Percentiles rank a stretch among this genome's conserved stretches.
phyloP scores from a whole-genome alignment of 208 protist species.

The Acanthamoeba triangularis region DNA sequence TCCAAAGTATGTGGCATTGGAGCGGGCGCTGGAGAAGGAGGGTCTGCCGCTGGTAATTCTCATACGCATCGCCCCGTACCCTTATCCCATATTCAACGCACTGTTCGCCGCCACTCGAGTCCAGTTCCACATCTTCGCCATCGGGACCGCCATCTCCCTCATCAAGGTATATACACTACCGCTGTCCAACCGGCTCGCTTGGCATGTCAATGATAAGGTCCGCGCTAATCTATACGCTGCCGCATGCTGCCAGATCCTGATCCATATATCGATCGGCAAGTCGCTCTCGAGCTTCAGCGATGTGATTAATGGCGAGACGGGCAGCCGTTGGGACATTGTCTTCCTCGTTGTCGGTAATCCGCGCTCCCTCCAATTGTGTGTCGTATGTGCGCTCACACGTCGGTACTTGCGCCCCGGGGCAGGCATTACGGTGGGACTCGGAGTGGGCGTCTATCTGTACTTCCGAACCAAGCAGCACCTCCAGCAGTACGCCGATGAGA shows the following conservation, averaged over 20 bases:
- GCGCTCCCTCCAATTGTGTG: no score
- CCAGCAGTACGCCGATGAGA: slow-evolving; percentile 1
- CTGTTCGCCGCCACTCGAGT: slow-evolving; percentile 49
- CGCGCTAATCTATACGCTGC: no score
- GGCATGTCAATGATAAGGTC: no score
- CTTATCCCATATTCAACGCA: slow-evolving; percentile 67
- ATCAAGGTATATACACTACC: neutral
- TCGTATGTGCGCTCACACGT: neutral
- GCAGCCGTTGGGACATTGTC: neutral
- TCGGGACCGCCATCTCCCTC: slow-evolving; percentile 50
- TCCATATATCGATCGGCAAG: slow-evolving; percentile 67
- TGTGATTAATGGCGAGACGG: neutral
- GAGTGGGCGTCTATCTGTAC: slow-evolving; percentile 49
- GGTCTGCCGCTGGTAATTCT: slow-evolving; percentile 62
- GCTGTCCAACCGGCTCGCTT: no score
- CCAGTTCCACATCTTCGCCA: slow-evolving; percentile 50
- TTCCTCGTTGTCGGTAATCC: slow-evolving; percentile 4
- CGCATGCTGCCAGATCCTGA: neutral
- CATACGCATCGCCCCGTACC: slow-evolving; percentile 48
- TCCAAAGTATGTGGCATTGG: slow-evolving; percentile 62
- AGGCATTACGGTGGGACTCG: slow-evolving; percentile 14
- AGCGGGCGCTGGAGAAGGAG: slow-evolving; percentile 34
- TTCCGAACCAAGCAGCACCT: slow-evolving; percentile 43
- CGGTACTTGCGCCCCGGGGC: no score
- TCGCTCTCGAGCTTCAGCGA: slow-evolving; percentile 54